Base-by-base conservation (phyloP, 495 filamentous ascomycete genomes). In the Hypoxylon crocopeplum region DNA sequence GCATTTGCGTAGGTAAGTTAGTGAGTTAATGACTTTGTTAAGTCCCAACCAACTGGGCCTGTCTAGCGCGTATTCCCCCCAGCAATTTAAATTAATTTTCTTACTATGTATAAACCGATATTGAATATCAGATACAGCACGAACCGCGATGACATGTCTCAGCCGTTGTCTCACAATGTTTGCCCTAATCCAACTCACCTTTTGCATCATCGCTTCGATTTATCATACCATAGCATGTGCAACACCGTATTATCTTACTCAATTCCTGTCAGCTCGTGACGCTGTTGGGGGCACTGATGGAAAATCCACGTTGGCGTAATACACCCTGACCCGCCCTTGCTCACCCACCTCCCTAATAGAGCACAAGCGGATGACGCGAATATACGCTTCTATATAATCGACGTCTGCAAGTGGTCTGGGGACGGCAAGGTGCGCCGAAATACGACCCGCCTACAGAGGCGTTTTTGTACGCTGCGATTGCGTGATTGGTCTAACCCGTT, bases 401-500 rank as follows among this genome's bases (percentile, higher is more conserved):
- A 42, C 7, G 13, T 1, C 29, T 8, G 11, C 12, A 32, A n/a
- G 36, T 19, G 34, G 36, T 20, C 27, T 8, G 2, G 10, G 3
- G 15, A 27, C 40, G 37, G 37, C 46, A 25, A 56, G 39, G 40
- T 33, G 19, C 50, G 13, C 39, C 51, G 25, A 62, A 39, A 54
- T 56, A 24, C 39, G 54, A 10, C 51, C 45, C 51, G 45, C 21
- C 22, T 19, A 21, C 20, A 16, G 17, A 49, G 25, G 49, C 60
- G 60, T 49, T 48, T 59, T 54, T 30, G 37, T 58, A n/a, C 13
- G 48, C 16, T 13, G 32, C 19, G 29, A 64, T 64, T 58, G 60
- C 60, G 60, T 64, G 60, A 42, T 64, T 54, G 29, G 27, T 58
- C 16, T n/a, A n/a, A n/a, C 13, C 6, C 12, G 32, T 3, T 19